Evolutionary conservation across 768 basidiomycete genomes (phyloP).

Genomic region (Tricholoma furcatifolium): DNA sequence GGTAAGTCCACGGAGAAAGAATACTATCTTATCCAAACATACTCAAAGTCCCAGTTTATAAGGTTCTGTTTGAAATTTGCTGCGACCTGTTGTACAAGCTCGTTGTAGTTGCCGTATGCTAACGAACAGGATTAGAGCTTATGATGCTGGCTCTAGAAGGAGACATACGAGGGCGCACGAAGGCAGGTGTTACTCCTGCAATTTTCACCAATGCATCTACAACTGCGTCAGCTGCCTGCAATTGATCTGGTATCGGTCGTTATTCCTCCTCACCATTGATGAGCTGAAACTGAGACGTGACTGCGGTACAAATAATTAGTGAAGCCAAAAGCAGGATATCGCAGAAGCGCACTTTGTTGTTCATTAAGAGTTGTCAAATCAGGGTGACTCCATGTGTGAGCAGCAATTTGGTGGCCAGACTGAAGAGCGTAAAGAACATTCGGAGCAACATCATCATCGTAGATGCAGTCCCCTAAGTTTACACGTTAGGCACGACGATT

Average conservation of each 20-base stretch:
- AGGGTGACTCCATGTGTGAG: constrained; percentile 45
- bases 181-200: constrained; percentile 35
- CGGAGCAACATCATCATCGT: constrained; percentile 21
- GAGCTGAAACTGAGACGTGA: constrained; percentile 34
- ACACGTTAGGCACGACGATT: neutral
- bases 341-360: constrained; percentile 27
- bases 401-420: constrained; percentile 42
- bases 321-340: neutral
- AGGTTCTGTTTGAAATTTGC: constrained; percentile 28
- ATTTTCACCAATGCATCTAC: constrained; percentile 38
- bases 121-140: neutral
- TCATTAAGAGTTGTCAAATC: constrained; percentile 29
- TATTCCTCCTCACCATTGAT: constrained; percentile 28
- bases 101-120: constrained; percentile 43
- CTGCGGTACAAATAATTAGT: constrained; percentile 13
- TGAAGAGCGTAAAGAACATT: constrained; percentile 35
- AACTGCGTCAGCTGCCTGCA: neutral
- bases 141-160: neutral
- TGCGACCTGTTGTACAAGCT: constrained; percentile 32
- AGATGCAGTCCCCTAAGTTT: constrained; percentile 36
- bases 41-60: constrained; percentile 41
- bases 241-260: neutral
- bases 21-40: constrained; percentile 3
- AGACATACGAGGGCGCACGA: constrained; percentile 38
- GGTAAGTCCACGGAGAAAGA: neutral